Base-by-base conservation (phyloP, 2,329 filamentous ascomycete genomes). In the Stylonectria norvegica region DNA sequence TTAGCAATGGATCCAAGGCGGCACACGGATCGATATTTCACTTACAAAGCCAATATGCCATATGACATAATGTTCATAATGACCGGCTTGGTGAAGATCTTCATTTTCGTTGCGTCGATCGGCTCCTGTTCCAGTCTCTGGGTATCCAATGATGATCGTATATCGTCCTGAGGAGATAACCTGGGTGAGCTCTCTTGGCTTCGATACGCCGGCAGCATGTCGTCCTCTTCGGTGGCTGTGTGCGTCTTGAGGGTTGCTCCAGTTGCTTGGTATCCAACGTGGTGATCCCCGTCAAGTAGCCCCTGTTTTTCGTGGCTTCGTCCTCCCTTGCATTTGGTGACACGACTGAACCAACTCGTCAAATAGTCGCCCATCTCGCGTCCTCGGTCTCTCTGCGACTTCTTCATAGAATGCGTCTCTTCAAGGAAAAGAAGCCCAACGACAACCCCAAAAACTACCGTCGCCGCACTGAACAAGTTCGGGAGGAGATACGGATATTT, bases 31-130 rank as follows among this genome's bases (percentile, higher is more conserved):
- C 5, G 6, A 8, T 7, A 5, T 16, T 16, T n/a, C n/a, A 83
- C 89, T 79, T 76, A 95, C 89, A 95, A 96, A 49, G 91, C 91
- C 44, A 97, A 73, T 55, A 97, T 89, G 31, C 90, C 91, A 61
- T 94, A 95, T 37, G 86, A 89, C 42, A 91, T 69, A 49, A 96
- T 95, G 59, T 90, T 91, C 58, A 94, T 73, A 45, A 95, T 72
- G 40, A 97, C 86, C 35, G 91, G 87, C 59, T 74, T 81, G 10
- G 88, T 95, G 63, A 97, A 96, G 7, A 83, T 84, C 56, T 78
- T 80, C 17, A 43, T 37, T 36, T 57, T 54, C 30, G 27, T 34
- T 34, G 42, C 37, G 17, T 43, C 28, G 3, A 45, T 38, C 17
- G 44, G n/a, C 25, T 39, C 43, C 66, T 62, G 47, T 23, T 59